Conservation (phyloP, 2,329 filamentous ascomycete species). For the Sporothrix sp. region DNA sequence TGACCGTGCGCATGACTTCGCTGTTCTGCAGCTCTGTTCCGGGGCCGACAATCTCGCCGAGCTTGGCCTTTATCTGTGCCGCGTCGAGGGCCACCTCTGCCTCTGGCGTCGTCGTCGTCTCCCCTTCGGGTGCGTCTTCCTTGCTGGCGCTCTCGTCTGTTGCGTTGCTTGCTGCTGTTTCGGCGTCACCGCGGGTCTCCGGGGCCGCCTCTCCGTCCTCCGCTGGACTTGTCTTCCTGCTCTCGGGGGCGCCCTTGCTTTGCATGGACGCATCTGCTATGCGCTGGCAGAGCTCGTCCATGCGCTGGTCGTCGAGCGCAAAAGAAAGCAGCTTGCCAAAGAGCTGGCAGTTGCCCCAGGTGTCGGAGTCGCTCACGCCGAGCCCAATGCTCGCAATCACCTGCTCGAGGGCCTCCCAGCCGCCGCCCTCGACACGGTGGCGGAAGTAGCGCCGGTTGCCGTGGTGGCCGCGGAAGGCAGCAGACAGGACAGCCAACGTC, state of each 20-base stretch:
- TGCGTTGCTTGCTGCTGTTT: neutral
- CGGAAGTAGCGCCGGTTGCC: conserved; percentile 86
- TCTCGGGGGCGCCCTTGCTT: neutral
- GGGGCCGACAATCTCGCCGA: conserved; percentile 40
- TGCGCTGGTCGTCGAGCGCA: conserved; percentile 65
- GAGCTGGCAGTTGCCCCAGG: conserved; percentile 59
- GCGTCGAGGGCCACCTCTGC: conserved; percentile 4
- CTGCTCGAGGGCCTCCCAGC: conserved; percentile 69
- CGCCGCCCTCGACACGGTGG: conserved; percentile 62
- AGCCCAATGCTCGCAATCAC: conserved; percentile 58
- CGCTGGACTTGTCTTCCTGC: neutral
- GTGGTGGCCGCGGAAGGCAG: conserved; percentile 65
- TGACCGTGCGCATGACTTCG: conserved; percentile 52
- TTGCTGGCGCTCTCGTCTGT: neutral
- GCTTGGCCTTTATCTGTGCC: conserved; percentile 26
- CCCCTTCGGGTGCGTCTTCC: no score
- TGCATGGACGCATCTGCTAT: conserved; percentile 23
- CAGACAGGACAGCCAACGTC: conserved; percentile 64
- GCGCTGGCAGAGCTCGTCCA: conserved; percentile 58
- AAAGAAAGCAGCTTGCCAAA: conserved; percentile 78
- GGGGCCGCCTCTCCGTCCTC: neutral
- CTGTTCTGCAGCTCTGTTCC: conserved; percentile 48
- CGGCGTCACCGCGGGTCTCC: neutral
- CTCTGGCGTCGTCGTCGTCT: neutral
- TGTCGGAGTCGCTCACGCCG: conserved; percentile 56